Evolutionary conservation across 306 rosid species (phyloP).

Genomic region (Casuarina glauca): DNA sequence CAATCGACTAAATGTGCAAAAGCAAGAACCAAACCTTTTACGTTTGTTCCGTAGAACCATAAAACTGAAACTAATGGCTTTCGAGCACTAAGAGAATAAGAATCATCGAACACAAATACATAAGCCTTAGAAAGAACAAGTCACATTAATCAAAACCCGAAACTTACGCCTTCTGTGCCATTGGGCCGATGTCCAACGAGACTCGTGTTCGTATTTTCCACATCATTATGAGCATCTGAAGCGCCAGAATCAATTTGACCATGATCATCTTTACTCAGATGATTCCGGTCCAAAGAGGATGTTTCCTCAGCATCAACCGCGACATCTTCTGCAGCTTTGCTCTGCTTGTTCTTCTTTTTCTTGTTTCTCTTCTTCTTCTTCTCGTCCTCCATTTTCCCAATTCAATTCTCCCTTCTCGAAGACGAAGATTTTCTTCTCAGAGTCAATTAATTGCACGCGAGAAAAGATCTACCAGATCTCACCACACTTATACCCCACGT

Average conservation of each 20-base stretch:
- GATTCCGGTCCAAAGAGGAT: conserved; percentile 26
- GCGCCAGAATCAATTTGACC: conserved; percentile 25
- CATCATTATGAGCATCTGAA: conserved; percentile 13
- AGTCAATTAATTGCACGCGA: conserved; percentile 12
- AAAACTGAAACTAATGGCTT: neutral
- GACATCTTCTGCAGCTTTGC: conserved; percentile 39
- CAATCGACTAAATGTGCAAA: neutral
- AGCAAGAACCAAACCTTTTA: neutral
- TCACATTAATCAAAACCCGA: conserved; percentile 13
- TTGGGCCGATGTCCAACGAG: conserved; percentile 37
- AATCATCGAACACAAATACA: neutral
- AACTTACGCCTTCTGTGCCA: conserved; percentile 57
- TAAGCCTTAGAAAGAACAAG: neutral
- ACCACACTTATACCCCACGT: neutral
- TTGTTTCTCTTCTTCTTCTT: conserved; percentile 54
- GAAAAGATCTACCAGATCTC: conserved; percentile 20
- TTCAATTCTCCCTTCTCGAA: conserved; percentile 6
- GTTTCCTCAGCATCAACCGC: conserved; percentile 32
- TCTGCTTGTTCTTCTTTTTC: conserved; percentile 63
- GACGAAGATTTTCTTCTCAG: conserved; percentile 9
- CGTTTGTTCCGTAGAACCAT: neutral
- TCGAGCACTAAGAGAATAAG: neutral
- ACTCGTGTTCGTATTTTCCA: conserved; percentile 22
- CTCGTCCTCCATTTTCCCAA: conserved; percentile 58
- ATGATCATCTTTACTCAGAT: conserved; percentile 29